Conservation (phyloP, 2,329 filamentous ascomycete species). For the Apiospora aurea region DNA sequence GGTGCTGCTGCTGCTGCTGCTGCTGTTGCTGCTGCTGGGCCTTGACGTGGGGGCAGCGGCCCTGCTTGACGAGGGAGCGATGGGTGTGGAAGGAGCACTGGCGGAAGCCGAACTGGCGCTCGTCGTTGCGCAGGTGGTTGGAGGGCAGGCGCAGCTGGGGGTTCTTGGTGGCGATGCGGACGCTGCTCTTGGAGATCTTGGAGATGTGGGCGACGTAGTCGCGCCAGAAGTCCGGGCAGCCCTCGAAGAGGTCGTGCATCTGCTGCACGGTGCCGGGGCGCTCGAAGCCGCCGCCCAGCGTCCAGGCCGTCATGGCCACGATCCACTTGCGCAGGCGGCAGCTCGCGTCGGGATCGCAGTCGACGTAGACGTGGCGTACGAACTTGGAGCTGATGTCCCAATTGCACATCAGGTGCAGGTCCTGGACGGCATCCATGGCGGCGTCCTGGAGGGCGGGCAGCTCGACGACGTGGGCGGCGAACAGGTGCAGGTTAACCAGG, state of each 20-base stretch:
- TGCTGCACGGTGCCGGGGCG: conserved; percentile 40
- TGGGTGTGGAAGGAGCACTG: conserved; percentile 69
- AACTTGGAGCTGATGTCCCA: conserved; percentile 63
- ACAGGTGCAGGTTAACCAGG: conserved; percentile 63
- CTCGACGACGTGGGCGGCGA: conserved; percentile 57
- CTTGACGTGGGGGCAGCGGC: conserved; percentile 52
- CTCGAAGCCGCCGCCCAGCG: conserved; percentile 49
- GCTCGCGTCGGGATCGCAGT: conserved; percentile 56
- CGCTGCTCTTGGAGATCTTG: conserved; percentile 58
- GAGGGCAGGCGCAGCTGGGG: conserved; percentile 64
- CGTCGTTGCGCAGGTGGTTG: conserved; percentile 62
- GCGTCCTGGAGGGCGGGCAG: conserved; percentile 60
- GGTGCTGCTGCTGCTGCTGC: conserved; percentile 35
- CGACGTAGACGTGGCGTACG: conserved; percentile 60
- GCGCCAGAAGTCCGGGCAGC: conserved; percentile 53
- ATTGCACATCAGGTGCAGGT: conserved; percentile 64
- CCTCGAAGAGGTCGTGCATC: conserved; percentile 52
- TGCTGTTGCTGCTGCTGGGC: background rate
- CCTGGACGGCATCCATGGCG: conserved; percentile 65
- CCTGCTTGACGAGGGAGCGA: conserved; percentile 60
- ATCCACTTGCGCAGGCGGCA: conserved; percentile 65
- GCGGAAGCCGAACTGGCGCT: conserved; percentile 66
- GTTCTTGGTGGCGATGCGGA: conserved; percentile 65
- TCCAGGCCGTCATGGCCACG: conserved; percentile 67
- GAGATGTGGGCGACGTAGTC: conserved; percentile 60